Base-by-base conservation (phyloP, 768 basidiomycete species). In the Leccinum aurantiacum region DNA sequence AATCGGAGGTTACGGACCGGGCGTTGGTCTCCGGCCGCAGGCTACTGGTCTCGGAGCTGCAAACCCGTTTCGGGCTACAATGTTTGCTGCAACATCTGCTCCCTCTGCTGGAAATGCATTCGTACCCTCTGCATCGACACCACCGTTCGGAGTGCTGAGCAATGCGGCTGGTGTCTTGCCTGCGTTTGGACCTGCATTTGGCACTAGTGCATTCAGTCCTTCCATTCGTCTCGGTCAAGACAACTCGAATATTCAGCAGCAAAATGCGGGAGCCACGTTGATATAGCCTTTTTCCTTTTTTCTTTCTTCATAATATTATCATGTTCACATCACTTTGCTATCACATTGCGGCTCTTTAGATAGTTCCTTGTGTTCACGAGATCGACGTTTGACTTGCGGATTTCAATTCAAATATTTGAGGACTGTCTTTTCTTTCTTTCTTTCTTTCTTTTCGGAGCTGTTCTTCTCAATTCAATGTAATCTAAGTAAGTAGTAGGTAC, bases 11-110 rank as follows among this genome's bases (percentile, higher is more conserved):
- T 58, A 63, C 27, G 71, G 75, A 0, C 60, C 80, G n/a, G 84
- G 84, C 27, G 75, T 78, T 41, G 71, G 69, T 19, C 75, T 88
- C 31, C 76, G 86, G 52, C 84, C 86, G 14, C 87, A 89, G 66
- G 79, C 81, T 63, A 89, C 86, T 22, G 87, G 87, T 51, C 69
- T 76, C 14, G 79, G 78, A 6, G 75, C 67, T 19, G 82, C 82
- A 4, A 88, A 87, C 60, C 86, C 86, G n/a, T 88, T 88, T 73
- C 80, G 86, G 54, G 81, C 83, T 11, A 86, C 86, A 3, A 85
- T 85, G 83, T 79, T 82, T 56, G 69, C 78, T 35, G 64, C 78
- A 6, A 66, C 69, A 8, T 69, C 74, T 8, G 67, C 71, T 41
- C 31, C 63, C 6, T 46, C 60, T 9, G 25, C 54, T 25, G 53